These are phyloP conservation scores for Phytophthora nicotianae DNA, from an alignment of 352 stramenopile species.

Conservation along the genomic window DNA sequence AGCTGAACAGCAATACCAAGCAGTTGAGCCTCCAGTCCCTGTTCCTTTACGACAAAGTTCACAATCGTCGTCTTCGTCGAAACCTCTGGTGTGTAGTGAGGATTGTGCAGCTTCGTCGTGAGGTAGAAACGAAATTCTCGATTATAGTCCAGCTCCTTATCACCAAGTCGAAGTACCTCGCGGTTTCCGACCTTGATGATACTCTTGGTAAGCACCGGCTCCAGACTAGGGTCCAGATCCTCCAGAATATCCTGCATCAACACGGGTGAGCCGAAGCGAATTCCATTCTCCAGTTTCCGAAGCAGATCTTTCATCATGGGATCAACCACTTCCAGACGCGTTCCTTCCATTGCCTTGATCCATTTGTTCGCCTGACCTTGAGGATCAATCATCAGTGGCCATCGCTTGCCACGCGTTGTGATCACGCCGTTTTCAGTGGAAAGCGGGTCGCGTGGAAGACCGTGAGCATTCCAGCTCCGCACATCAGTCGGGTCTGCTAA, in stretches of 20 bases:
- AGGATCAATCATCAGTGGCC: slow-evolving; percentile 98
- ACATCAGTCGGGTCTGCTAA: slow-evolving; percentile 94
- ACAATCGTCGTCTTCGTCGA: slow-evolving; percentile 96
- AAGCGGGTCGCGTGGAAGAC: slow-evolving; percentile 91
- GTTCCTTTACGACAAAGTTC: slow-evolving; percentile 97
- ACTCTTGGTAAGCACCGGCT: slow-evolving; percentile 94
- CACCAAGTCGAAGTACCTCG: slow-evolving; percentile 93
- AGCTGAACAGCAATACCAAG: slow-evolving; percentile 94
- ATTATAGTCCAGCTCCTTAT: slow-evolving; percentile 97
- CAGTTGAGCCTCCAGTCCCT: slow-evolving; percentile 94
- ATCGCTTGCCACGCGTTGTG: slow-evolving; percentile 92
- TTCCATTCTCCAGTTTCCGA: slow-evolving; percentile 93
- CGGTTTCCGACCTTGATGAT: slow-evolving; percentile 95
- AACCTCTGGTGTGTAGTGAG: slow-evolving; percentile 95
- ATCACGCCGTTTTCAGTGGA: slow-evolving; percentile 97
- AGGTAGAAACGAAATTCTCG: slow-evolving; percentile 95
- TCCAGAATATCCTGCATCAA: slow-evolving; percentile 96
- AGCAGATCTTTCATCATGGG: slow-evolving; percentile 96
- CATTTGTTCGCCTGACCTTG: slow-evolving; percentile 97
- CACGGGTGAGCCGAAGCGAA: slow-evolving; percentile 93
- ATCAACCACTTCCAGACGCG: slow-evolving; percentile 90
- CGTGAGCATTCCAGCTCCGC: slow-evolving; percentile 94
- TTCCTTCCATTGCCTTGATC: slow-evolving; percentile 95
- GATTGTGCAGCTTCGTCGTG: slow-evolving; percentile 96
- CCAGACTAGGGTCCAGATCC: slow-evolving; percentile 94